Evolutionary conservation across 1,139 yeast genomes (phyloP).

Genomic region (Geotrichum europaeum): DNA sequence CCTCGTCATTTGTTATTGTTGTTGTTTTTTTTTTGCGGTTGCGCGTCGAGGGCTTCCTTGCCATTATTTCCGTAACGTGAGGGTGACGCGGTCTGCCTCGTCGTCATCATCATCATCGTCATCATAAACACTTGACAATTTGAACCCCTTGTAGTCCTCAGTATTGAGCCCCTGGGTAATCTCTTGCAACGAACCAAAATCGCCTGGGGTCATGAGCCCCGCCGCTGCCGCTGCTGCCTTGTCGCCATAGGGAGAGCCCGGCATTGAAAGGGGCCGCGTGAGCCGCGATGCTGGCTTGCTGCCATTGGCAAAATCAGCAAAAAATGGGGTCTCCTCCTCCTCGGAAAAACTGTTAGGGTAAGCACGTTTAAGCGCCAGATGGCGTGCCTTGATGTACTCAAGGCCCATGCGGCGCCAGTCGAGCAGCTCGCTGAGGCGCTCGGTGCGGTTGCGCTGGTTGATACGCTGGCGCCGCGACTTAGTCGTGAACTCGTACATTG

Average conservation of each 20-base stretch:
- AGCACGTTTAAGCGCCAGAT: constrained; percentile 84
- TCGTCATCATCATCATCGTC: constrained; percentile 36
- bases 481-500: constrained; percentile 81
- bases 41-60: neutral
- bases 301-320: constrained; percentile 30
- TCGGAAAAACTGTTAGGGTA: constrained; percentile 71
- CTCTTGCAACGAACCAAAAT: constrained; percentile 92
- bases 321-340: constrained; percentile 49
- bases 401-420: constrained; percentile 99
- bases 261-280: constrained; percentile 90
- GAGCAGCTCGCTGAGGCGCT: constrained; percentile 80
- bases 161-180: constrained; percentile 66
- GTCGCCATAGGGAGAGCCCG: constrained; percentile 76
- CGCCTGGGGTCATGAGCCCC: constrained; percentile 94
- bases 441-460: constrained; percentile 96
- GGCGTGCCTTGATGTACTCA: constrained; percentile 92
- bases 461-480: constrained; percentile 96
- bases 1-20: too few species aligned
- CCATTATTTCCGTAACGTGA: constrained; percentile 14
- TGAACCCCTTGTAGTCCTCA: constrained; percentile 77
- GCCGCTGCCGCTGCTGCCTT: constrained; percentile 36
- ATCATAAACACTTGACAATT: constrained; percentile 53
- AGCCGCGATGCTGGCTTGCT: constrained; percentile 44
- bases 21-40: too few species aligned
- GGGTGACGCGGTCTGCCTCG: constrained; percentile 21